phyloP scores from a whole-genome alignment of 495 filamentous ascomycete genomes.

The Parachaetomium inaequale region DNA sequence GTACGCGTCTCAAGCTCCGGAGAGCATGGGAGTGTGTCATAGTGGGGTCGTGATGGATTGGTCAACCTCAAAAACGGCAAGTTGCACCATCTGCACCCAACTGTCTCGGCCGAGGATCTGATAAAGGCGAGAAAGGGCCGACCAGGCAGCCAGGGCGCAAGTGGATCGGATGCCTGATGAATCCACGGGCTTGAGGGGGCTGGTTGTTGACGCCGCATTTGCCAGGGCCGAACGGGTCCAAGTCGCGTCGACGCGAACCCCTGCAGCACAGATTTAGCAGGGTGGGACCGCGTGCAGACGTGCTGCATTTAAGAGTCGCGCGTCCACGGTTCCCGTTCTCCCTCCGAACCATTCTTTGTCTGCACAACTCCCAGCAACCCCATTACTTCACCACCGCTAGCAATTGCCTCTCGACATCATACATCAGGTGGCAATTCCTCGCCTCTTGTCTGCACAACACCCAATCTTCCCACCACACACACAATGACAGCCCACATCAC shows the following conservation, averaged over 20 bases:
- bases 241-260: conserved; percentile 26
- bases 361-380: conserved; percentile 9
- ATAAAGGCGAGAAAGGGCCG: conserved; percentile 17
- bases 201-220: conserved; percentile 12
- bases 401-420: conserved; percentile 14
- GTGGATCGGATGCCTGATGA: conserved; percentile 5
- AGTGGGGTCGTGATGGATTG: background rate
- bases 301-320: conserved; percentile 32
- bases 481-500: conserved; percentile 71
- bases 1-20: background rate
- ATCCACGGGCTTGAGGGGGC: background rate
- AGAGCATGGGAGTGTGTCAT: background rate
- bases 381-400: conserved; percentile 5
- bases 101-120: conserved; percentile 20
- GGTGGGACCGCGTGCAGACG: conserved; percentile 25
- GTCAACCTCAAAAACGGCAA: background rate
- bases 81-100: background rate
- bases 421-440: background rate
- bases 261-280: conserved; percentile 16
- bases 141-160: background rate
- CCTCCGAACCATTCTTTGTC: conserved; percentile 20
- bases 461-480: conserved; percentile 26
- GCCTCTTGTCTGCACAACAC: conserved; percentile 3
- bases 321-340: conserved; percentile 11
- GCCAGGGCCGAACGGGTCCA: conserved; percentile 2